Evolutionary conservation across 2,329 filamentous ascomycete genomes (phyloP).

Genomic region (Plectosphaerella sp.): DNA sequence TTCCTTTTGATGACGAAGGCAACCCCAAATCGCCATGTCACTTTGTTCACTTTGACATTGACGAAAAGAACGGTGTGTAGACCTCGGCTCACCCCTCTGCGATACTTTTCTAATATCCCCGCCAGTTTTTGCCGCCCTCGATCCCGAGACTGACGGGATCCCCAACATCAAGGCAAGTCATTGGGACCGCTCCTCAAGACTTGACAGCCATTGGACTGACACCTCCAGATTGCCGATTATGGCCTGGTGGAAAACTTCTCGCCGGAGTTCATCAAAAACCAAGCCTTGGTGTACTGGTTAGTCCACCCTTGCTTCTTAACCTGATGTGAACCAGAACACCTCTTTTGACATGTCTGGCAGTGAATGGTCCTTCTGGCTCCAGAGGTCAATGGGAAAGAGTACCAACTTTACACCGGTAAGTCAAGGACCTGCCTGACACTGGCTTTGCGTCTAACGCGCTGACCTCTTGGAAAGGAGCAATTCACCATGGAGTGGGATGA

Average conservation of each 20-base stretch:
- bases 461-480: conserved; percentile 12
- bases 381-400: conserved; percentile 4
- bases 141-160: neutral
- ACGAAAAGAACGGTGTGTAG: conserved; percentile 22
- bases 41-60: conserved; percentile 21
- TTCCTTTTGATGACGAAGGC: neutral
- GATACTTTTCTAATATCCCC: neutral
- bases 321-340: neutral
- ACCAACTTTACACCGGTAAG: conserved; percentile 6
- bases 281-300: neutral
- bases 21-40: conserved; percentile 17
- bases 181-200: too few relatives aligned
- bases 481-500: conserved; percentile 9
- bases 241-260: neutral
- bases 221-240: conserved; percentile 7
- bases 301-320: too few relatives aligned
- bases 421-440: neutral
- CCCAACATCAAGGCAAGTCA: conserved; percentile 8
- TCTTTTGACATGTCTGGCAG: neutral
- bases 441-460: neutral
- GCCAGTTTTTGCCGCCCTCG: conserved; percentile 1
- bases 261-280: neutral
- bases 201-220: too few relatives aligned
- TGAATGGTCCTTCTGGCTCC: conserved; percentile 7
- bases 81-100: too few relatives aligned